Conservation (phyloP, 306 rosid species). For the Rosa persica region DNA sequence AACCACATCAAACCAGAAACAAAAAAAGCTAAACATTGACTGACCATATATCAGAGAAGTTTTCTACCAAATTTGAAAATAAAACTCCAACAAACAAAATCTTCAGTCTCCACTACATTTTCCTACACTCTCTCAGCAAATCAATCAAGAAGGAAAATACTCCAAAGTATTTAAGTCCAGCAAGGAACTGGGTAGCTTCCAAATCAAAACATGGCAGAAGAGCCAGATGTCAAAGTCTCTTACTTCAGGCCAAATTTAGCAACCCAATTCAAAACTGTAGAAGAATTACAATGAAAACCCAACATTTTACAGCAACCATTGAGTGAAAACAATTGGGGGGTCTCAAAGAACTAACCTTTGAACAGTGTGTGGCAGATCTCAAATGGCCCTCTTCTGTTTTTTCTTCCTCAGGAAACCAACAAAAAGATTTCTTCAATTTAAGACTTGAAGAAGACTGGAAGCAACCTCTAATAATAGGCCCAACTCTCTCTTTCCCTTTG, state of each 20-base stretch:
- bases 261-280: background rate
- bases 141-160: slow-evolving; percentile 14
- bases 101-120: background rate
- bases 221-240: slow-evolving; percentile 12
- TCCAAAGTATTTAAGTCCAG: slow-evolving; percentile 21
- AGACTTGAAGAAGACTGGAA: slow-evolving; percentile 28
- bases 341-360: slow-evolving; percentile 43
- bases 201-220: slow-evolving; percentile 6
- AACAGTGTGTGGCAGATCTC: slow-evolving; percentile 61
- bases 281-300: background rate
- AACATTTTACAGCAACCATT: slow-evolving; percentile 8
- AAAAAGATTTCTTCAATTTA: slow-evolving; percentile 26
- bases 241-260: slow-evolving; percentile 1
- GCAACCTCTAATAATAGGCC: background rate
- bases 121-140: slow-evolving; percentile 19
- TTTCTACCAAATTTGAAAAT: slow-evolving; percentile 3
- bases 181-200: slow-evolving; percentile 8
- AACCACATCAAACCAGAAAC: slow-evolving; percentile 15
- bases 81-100: slow-evolving; percentile 16
- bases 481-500: slow-evolving; percentile 11
- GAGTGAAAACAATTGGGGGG: slow-evolving; percentile 7
- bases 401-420: slow-evolving; percentile 31
- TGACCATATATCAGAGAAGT: background rate
- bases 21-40: background rate
- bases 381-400: slow-evolving; percentile 27